Percentiles rank a stretch among this genome's conserved stretches.
These are phyloP conservation scores for Inonotus hispidus DNA, from an alignment of 1,284 basidiomycete genomes.

Conservation along the genomic window DNA sequence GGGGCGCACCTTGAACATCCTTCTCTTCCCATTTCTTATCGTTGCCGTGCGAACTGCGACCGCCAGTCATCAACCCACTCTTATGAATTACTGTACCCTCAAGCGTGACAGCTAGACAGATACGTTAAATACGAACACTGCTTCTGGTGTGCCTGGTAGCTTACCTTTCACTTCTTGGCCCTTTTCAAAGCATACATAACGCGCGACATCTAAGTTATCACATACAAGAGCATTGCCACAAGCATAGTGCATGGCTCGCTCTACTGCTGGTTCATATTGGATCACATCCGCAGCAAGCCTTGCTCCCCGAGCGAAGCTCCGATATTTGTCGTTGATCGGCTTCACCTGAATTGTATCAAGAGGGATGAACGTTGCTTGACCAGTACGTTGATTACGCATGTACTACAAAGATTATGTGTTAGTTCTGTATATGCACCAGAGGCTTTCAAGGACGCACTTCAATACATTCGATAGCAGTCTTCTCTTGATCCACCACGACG, in stretches of 20 bases:
- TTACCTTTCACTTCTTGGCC: conserved; percentile 93
- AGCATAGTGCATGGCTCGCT: conserved; percentile 93
- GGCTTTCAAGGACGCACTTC: conserved; percentile 47
- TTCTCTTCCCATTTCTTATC: conserved; percentile 91
- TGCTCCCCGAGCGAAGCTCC: conserved; percentile 87
- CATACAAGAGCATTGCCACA: conserved; percentile 95
- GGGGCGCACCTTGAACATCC: conserved; percentile 70
- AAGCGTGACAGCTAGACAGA: conserved; percentile 78
- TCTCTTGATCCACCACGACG: conserved; percentile 94
- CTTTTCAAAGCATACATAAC: conserved; percentile 89
- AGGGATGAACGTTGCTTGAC: conserved; percentile 96
- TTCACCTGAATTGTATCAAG: conserved; percentile 95
- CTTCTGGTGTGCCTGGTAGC: conserved; percentile 21
- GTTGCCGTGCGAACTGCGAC: conserved; percentile 66
- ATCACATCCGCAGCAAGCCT: conserved; percentile 94
- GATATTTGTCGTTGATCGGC: conserved; percentile 90
- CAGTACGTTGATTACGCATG: conserved; percentile 90
- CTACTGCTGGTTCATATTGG: conserved; percentile 80
- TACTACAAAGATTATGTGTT: conserved; percentile 50
- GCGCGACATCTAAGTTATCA: conserved; percentile 90
- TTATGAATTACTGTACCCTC: conserved; percentile 98
- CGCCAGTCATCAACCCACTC: conserved; percentile 96
- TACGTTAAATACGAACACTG: background rate
- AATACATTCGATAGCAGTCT: conserved; percentile 96
- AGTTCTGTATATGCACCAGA: background rate